Evolutionary conservation across 805 yeast genomes (phyloP), one percentile per base, ranked within the genome.

Genomic region (Metschnikowia colocasiae): DNA sequence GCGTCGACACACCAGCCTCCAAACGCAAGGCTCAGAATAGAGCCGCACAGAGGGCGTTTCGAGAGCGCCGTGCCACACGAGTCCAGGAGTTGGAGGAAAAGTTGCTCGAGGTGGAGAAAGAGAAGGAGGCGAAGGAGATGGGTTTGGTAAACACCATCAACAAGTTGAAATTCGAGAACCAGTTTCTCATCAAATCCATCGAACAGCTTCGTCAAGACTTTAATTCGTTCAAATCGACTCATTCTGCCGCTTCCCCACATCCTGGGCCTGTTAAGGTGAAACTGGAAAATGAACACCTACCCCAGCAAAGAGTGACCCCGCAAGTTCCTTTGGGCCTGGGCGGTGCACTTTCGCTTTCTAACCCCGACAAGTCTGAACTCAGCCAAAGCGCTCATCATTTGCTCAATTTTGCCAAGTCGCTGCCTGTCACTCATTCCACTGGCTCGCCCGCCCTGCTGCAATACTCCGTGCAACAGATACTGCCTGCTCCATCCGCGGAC

Each of bases 11-110:
- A 0, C 95, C 96, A 0, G 90, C 91, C 0, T 81, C 85, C 19
- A 87, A 87, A 63, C 71, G 96, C 45, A 88, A 88, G 65, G 95
- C 95, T 3, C 97, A 87, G 64, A 90, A 90, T 62, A 71, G 97
- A 49, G 95, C 94, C n/a, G 96, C 97, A 19, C 95, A 91, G 71
- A 62, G 96, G 48, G 95, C 97, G 2, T 87, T 88, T 68, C 71
- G 97, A 54, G 95, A 89, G 63, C 75, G 96, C 54, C 71, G 95
- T 57, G 95, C 96, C 16, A 85, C 86, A 27, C 69, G 90, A 43
- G 87, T 89, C 6, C 81, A 81, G 49, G 95, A 86, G 60, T 71
- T 91, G 46, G 96, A 88, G 62, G 79, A 76, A 43, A 81, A 80
- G 64, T 73, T 85, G 47, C 69, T 76, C 60, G 86, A 79, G 58